Percentiles rank a stretch among this genome's conserved stretches.
These are phyloP conservation scores for Ceratobasidium sp. DNA, from an alignment of 1,284 basidiomycete genomes.

Conservation along the genomic window DNA sequence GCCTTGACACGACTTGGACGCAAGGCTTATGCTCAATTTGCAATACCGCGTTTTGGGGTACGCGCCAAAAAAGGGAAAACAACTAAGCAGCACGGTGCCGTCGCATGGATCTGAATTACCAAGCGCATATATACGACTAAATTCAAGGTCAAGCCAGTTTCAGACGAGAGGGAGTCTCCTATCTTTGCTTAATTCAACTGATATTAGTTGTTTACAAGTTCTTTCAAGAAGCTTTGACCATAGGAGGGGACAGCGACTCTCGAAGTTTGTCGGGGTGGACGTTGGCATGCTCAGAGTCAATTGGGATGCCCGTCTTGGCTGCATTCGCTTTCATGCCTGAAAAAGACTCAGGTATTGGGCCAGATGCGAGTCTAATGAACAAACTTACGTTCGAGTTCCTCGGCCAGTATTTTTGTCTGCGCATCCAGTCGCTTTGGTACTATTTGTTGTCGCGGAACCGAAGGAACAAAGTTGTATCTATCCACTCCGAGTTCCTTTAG, in stretches of 20 bases:
- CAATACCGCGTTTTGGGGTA: not conserved
- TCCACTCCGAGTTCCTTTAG: conserved; percentile 56
- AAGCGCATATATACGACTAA: not conserved
- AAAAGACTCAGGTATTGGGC: not conserved
- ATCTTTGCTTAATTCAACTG: not conserved
- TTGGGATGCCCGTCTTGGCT: not conserved
- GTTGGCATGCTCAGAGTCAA: conserved; percentile 28
- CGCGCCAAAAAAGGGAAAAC: not conserved
- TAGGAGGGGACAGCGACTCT: conserved; percentile 16
- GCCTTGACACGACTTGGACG: not conserved
- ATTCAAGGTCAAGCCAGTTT: too few species aligned
- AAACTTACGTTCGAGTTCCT: conserved; percentile 24
- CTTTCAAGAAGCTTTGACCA: not conserved
- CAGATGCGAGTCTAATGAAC: not conserved
- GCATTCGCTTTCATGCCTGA: conserved; percentile 25
- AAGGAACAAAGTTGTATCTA: conserved; percentile 23
- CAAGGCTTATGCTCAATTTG: not conserved
- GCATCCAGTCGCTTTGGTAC: conserved; percentile 18
- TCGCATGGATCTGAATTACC: not conserved
- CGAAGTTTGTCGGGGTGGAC: conserved; percentile 5
- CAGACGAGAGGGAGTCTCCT: not conserved
- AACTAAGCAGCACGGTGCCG: not conserved
- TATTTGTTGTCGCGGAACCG: conserved; percentile 7
- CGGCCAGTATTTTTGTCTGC: conserved; percentile 17
- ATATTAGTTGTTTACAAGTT: not conserved